Conservation (phyloP, 2,329 filamentous ascomycete species). For the Aureobasidium sp. region DNA sequence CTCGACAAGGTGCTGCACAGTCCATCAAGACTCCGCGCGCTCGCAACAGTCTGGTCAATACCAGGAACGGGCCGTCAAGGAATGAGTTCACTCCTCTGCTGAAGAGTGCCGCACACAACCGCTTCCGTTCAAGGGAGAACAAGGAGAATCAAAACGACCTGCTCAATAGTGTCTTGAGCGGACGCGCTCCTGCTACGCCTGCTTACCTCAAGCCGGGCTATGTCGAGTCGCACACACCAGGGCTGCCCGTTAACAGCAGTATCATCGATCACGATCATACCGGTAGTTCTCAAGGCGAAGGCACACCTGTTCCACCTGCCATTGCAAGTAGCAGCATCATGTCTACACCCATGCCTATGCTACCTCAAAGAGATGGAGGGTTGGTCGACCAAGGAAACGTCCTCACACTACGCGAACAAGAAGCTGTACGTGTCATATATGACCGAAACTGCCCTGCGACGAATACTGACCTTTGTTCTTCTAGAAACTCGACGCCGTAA, state of each 20-base stretch:
- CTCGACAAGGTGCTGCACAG: constrained; percentile 46
- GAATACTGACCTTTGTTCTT: background rate
- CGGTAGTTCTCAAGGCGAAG: constrained; percentile 54
- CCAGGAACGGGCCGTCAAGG: constrained; percentile 48
- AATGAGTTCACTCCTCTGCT: constrained; percentile 92
- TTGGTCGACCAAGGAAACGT: constrained; percentile 80
- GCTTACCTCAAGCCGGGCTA: constrained; percentile 53
- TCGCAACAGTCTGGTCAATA: constrained; percentile 61
- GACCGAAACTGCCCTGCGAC: background rate
- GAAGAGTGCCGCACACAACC: constrained; percentile 68
- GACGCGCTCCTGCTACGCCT: constrained; percentile 55
- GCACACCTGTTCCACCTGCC: constrained; percentile 68
- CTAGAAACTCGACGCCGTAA: constrained; percentile 80
- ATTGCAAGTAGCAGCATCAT: constrained; percentile 67
- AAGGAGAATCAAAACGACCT: constrained; percentile 17
- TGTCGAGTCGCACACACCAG: constrained; percentile 60
- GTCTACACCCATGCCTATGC: constrained; percentile 69
- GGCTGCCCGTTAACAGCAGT: constrained; percentile 67
- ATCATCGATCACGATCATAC: constrained; percentile 54
- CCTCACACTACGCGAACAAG: constrained; percentile 85
- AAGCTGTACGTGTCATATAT: constrained; percentile 52
- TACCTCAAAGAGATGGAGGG: constrained; percentile 56
- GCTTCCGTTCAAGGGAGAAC: constrained; percentile 34
- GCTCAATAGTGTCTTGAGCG: constrained; percentile 27
- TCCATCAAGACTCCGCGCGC: constrained; percentile 66